Evolutionary conservation across 257 asterid genomes (phyloP).

Genomic region (Nicotiana paniculata): DNA sequence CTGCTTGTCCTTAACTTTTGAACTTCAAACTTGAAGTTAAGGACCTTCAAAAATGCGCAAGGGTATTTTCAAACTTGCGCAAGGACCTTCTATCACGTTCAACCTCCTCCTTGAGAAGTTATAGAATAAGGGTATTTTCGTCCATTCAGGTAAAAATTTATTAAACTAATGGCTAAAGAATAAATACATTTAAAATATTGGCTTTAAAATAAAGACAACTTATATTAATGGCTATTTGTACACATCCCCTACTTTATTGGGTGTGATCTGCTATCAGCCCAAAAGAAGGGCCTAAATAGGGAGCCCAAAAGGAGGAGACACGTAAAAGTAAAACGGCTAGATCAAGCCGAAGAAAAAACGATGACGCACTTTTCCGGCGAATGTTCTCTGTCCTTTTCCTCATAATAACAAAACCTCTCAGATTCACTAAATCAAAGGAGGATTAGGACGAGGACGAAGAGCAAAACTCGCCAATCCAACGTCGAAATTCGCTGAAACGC

Average conservation of each 20-base stretch:
- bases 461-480: background rate
- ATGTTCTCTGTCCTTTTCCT: conserved; percentile 19
- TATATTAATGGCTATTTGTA: too few relatives aligned
- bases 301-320: background rate
- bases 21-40: too few relatives aligned
- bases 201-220: too few relatives aligned
- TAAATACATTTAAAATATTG: too few relatives aligned
- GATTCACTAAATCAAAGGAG: conserved; percentile 9
- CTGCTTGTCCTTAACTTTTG: too few relatives aligned
- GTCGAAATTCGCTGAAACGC: background rate
- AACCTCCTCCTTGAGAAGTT: too few relatives aligned
- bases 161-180: too few relatives aligned
- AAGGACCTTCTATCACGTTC: too few relatives aligned
- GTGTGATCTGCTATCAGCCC: background rate
- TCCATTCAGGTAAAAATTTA: too few relatives aligned
- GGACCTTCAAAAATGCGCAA: too few relatives aligned
- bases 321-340: conserved; percentile 3
- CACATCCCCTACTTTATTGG: background rate
- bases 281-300: background rate
- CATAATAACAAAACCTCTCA: background rate
- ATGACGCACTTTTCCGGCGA: conserved; percentile 27
- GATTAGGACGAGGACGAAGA: background rate
- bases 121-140: too few relatives aligned
- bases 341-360: background rate
- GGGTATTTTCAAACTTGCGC: too few relatives aligned